Evolutionary conservation across 2,329 filamentous ascomycete species (phyloP).

Genomic region (Ophiocordyceps australis): DNA sequence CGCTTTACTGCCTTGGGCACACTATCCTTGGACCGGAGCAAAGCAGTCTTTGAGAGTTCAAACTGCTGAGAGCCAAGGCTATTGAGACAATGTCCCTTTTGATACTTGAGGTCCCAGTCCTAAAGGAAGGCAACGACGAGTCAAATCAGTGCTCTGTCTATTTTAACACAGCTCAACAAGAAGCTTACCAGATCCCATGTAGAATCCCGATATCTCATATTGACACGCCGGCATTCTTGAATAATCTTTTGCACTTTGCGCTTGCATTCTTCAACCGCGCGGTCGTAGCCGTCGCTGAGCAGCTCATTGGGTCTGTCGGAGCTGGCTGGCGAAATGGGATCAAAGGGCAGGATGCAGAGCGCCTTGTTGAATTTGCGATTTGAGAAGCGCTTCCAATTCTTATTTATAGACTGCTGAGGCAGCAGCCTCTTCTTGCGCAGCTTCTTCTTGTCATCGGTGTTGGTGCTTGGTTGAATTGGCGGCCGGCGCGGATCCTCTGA

Average conservation of each 20-base stretch:
- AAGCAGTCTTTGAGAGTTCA: constrained; percentile 24
- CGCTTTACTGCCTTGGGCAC: constrained; percentile 62
- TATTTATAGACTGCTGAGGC: constrained; percentile 48
- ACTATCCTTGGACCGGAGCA: constrained; percentile 25
- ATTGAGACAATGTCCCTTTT: constrained; percentile 36
- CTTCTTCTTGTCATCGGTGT: constrained; percentile 24
- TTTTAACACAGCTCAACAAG: too few species aligned
- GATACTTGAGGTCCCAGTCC: constrained; percentile 53
- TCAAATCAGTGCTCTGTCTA: constrained; percentile 3
- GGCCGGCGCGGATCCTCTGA: constrained; percentile 26
- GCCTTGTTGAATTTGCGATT: constrained; percentile 45
- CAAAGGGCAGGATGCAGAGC: constrained; percentile 45
- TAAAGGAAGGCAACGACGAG: constrained; percentile 8
- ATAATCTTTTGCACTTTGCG: constrained; percentile 44
- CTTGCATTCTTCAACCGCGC: constrained; percentile 44
- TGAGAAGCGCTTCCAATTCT: constrained; percentile 44
- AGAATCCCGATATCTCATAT: constrained; percentile 61
- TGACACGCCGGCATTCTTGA: constrained; percentile 50
- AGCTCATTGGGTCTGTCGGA: constrained; percentile 40
- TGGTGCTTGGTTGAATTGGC: constrained; percentile 13
- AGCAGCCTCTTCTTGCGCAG: constrained; percentile 39
- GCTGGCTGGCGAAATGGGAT: constrained; percentile 32
- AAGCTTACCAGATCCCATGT: constrained; percentile 36
- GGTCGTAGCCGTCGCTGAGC: constrained; percentile 40
- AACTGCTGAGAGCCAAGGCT: constrained; percentile 31